Percentiles rank a stretch among this genome's conserved stretches.
Conservation (phyloP, 2,329 filamentous ascomycete species). For the Penicillium griseofulvum region DNA sequence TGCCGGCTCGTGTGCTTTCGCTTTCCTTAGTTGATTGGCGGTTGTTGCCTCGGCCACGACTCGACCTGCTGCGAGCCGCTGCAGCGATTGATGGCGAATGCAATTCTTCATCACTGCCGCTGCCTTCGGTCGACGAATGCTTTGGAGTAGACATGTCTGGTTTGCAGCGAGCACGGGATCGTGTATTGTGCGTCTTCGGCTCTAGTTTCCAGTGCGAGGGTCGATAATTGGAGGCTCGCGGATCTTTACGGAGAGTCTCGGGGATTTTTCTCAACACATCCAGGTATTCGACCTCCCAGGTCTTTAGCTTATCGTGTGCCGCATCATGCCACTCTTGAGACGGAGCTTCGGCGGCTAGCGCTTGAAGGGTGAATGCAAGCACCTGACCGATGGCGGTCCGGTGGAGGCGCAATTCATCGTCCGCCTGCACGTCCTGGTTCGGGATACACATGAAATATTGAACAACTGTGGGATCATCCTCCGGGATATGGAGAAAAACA, state of each 20-base stretch:
- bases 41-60: conserved; percentile 24
- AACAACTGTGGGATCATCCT: conserved; percentile 23
- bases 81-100: conserved; percentile 13
- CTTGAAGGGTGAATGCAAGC: conserved; percentile 33
- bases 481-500: conserved; percentile 30
- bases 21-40: not conserved
- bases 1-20: no score
- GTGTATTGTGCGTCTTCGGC: conserved; percentile 19
- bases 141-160: conserved; percentile 11
- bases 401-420: conserved; percentile 26
- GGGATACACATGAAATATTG: conserved; percentile 27
- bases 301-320: conserved; percentile 19
- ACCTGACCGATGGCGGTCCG: conserved; percentile 34
- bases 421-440: conserved; percentile 25
- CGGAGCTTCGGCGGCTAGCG: conserved; percentile 21
- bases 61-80: conserved; percentile 15
- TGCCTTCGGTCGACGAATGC: conserved; percentile 17
- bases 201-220: conserved; percentile 21
- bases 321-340: conserved; percentile 26
- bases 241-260: conserved; percentile 22
- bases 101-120: conserved; percentile 21
- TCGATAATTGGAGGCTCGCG: conserved; percentile 23
- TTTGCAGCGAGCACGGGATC: conserved; percentile 16
- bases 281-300: conserved; percentile 25
- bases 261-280: conserved; percentile 24